A percentile compares a stretch with the other conserved stretches of the same genome.
Evolutionary conservation across 148 eudicot genomes (phyloP).

Genomic region (Rhododendron mucronatum): DNA sequence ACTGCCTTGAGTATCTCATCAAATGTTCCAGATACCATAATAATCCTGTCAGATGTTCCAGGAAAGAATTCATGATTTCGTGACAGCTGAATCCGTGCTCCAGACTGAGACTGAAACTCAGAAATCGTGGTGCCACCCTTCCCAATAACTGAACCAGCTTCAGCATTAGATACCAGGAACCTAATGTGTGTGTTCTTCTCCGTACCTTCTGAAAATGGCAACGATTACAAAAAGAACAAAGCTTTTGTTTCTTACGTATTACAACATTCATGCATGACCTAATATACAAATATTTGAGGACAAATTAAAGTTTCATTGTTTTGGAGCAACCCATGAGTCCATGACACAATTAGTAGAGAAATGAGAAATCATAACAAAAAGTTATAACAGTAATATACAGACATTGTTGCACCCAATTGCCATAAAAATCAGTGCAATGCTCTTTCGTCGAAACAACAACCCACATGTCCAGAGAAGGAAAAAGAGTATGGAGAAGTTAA

Average conservation of each 20-base stretch:
- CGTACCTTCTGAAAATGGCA: constrained; percentile 30
- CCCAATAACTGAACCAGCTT: constrained; percentile 97
- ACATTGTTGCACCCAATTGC: background rate
- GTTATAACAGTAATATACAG: background rate
- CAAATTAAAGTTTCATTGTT: background rate
- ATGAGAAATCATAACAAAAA: background rate
- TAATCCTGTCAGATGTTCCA: constrained; percentile 89
- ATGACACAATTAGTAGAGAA: background rate
- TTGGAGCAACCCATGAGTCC: background rate
- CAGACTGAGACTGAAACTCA: constrained; percentile 89
- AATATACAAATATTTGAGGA: background rate
- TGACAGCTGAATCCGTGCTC: constrained; percentile 94
- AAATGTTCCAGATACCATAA: constrained; percentile 79
- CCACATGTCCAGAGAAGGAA: background rate
- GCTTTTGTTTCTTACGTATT: background rate
- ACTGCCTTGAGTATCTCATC: constrained; percentile 74
- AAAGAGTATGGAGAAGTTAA: background rate
- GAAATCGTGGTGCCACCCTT: constrained; percentile 88
- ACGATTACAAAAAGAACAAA: background rate
- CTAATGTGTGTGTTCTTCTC: constrained; percentile 61
- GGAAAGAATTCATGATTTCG: constrained; percentile 91
- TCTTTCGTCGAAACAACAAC: background rate
- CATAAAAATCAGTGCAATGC: background rate
- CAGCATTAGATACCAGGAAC: constrained; percentile 94
- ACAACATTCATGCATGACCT: background rate